Percentiles rank a stretch among this genome's conserved stretches.
Evolutionary conservation across 2,329 filamentous ascomycete genomes (phyloP).

Genomic region (Plectosphaerella sp.): DNA sequence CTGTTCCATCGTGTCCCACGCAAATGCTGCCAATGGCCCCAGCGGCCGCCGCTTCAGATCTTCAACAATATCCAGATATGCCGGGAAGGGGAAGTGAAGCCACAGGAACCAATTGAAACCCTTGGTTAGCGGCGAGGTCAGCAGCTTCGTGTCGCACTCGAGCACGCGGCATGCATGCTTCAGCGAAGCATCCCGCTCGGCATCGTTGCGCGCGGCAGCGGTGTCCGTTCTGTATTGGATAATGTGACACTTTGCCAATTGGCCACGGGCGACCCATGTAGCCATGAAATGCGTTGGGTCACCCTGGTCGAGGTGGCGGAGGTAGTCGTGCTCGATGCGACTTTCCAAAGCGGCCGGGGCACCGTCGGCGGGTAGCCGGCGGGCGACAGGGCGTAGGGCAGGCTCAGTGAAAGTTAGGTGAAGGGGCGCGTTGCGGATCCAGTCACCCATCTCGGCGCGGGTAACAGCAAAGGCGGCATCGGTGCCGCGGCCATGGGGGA

Average conservation of each 20-base stretch:
- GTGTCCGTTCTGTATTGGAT: constrained; percentile 35
- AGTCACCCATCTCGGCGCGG: constrained; percentile 33
- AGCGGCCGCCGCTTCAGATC: constrained; percentile 20
- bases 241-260: constrained; percentile 44
- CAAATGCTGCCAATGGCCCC: constrained; percentile 16
- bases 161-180: constrained; percentile 26
- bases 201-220: constrained; percentile 18
- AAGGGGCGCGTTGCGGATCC: constrained; percentile 25
- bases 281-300: constrained; percentile 37
- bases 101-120: constrained; percentile 31
- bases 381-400: constrained; percentile 19
- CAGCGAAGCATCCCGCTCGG: constrained; percentile 21
- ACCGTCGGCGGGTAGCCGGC: constrained; percentile 12
- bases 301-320: constrained; percentile 31
- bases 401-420: constrained; percentile 30
- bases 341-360: constrained; percentile 30
- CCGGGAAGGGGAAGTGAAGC: constrained; percentile 33
- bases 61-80: constrained; percentile 33
- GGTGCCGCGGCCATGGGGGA: constrained; percentile 21
- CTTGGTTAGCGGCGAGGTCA: constrained; percentile 20
- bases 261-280: constrained; percentile 29
- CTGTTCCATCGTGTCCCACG: constrained; percentile 26
- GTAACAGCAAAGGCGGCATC: constrained; percentile 38
- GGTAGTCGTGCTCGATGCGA: constrained; percentile 39
- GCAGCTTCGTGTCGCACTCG: constrained; percentile 29